phyloP scores from a whole-genome alignment of 1,284 basidiomycete genomes.

The Ceratobasidium sp. region DNA sequence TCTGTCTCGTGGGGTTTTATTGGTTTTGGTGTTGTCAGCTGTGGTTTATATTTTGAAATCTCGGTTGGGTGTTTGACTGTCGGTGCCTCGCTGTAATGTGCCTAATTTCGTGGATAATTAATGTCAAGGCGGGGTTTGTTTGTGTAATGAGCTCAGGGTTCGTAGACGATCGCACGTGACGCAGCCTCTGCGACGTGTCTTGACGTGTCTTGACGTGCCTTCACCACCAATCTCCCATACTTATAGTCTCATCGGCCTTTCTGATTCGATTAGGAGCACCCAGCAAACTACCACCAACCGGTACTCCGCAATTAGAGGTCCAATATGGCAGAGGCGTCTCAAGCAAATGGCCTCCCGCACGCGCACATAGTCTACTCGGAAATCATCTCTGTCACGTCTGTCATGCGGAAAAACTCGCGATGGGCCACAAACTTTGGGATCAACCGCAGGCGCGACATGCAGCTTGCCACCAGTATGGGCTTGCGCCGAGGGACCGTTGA shows the following conservation, averaged over 20 bases:
- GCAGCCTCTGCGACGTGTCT: neutral
- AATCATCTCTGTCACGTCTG: constrained; percentile 89
- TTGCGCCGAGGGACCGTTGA: constrained; percentile 56
- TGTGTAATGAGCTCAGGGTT: constrained; percentile 3
- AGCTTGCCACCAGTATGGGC: constrained; percentile 73
- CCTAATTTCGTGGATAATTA: neutral
- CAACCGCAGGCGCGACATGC: constrained; percentile 64
- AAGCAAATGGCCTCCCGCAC: constrained; percentile 33
- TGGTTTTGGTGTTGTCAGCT: neutral
- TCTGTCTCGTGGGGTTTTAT: neutral
- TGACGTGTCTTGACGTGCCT: constrained; percentile 1
- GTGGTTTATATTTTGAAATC: neutral
- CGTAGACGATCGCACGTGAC: constrained; percentile 10
- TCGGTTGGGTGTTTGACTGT: neutral
- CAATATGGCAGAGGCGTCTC: constrained; percentile 11
- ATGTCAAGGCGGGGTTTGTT: constrained; percentile 8
- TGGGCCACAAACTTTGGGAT: constrained; percentile 67
- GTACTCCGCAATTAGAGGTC: neutral
- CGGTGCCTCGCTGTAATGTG: neutral
- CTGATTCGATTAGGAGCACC: neutral
- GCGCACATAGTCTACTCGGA: constrained; percentile 84
- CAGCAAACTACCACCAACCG: neutral
- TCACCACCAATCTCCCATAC: neutral
- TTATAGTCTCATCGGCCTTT: neutral
- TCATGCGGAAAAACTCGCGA: constrained; percentile 96